These are phyloP conservation scores for Endocalyx cinctus DNA, from an alignment of 2,329 filamentous ascomycete genomes.

Conservation along the genomic window DNA sequence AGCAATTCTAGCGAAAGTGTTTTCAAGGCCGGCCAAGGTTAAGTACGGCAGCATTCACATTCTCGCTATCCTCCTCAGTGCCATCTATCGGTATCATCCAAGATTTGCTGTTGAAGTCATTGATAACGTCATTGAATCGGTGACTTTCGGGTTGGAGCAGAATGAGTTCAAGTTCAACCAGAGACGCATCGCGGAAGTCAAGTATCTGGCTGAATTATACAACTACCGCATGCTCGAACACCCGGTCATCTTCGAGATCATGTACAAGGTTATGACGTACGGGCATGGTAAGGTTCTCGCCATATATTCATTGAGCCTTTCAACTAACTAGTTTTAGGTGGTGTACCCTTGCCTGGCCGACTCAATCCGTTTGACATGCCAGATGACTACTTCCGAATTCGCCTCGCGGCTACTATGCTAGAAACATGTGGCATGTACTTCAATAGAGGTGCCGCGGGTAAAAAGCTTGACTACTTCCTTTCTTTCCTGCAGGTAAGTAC, in stretches of 20 bases:
- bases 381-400: conserved; percentile 94
- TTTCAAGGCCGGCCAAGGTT: conserved; percentile 93
- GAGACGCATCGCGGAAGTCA: conserved; percentile 88
- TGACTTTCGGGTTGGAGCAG: conserved; percentile 82
- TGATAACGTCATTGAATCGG: conserved; percentile 84
- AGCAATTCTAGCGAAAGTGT: conserved; percentile 77
- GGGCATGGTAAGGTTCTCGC: conserved; percentile 75
- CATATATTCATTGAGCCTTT: too few relatives aligned
- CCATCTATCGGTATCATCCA: conserved; percentile 86
- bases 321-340: too few relatives aligned
- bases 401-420: conserved; percentile 80
- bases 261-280: conserved; percentile 93
- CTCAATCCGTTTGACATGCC: conserved; percentile 77
- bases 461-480: conserved; percentile 96
- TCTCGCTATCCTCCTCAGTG: conserved; percentile 81
- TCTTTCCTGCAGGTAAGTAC: conserved; percentile 76
- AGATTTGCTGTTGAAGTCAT: conserved; percentile 88
- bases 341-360: conserved; percentile 73
- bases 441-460: conserved; percentile 85
- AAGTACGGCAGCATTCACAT: conserved; percentile 97
- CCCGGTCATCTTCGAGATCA: conserved; percentile 86
- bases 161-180: conserved; percentile 99
- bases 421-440: conserved; percentile 97
- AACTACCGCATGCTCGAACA: conserved; percentile 97
- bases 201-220: conserved; percentile 93